A percentile compares a stretch with the other conserved stretches of the same genome.
Conservation (phyloP, 371 early-diverging fungal species). For the Chytridiales sp. region DNA sequence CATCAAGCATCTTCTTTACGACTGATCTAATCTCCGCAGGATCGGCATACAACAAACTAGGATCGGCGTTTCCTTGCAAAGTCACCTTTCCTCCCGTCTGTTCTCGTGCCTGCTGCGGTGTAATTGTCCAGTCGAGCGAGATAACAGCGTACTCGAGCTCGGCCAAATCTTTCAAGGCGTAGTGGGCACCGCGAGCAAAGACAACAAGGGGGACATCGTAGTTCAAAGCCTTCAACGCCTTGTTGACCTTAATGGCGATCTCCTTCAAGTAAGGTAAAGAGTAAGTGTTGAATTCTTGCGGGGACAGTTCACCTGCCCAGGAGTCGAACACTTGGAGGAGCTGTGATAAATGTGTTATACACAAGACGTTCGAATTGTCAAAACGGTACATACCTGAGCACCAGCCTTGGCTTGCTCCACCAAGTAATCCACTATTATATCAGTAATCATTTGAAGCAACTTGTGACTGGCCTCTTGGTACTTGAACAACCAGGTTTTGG, state of each 20-base stretch:
- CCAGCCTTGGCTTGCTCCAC: slow-evolving; percentile 96
- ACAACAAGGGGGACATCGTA: slow-evolving; percentile 80
- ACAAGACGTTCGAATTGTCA: slow-evolving; percentile 12
- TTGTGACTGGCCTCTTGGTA: slow-evolving; percentile 77
- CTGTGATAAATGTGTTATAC: slow-evolving; percentile 38
- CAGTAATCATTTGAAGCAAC: slow-evolving; percentile 78
- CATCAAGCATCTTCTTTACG: slow-evolving; percentile 77
- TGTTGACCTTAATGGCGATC: slow-evolving; percentile 76
- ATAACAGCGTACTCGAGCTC: slow-evolving; percentile 78
- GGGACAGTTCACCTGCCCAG: slow-evolving; percentile 91
- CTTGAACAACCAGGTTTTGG: slow-evolving; percentile 86
- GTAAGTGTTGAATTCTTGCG: slow-evolving; percentile 76
- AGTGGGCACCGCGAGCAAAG: slow-evolving; percentile 89
- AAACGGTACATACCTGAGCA: slow-evolving; percentile 71
- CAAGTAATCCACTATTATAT: slow-evolving; percentile 81
- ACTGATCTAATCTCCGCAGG: slow-evolving; percentile 69
- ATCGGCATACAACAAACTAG: slow-evolving; percentile 76
- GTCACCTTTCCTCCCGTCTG: slow-evolving; percentile 41
- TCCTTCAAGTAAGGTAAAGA: slow-evolving; percentile 84
- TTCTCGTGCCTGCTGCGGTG: slow-evolving; percentile 64
- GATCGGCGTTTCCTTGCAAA: slow-evolving; percentile 97
- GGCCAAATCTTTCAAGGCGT: slow-evolving; percentile 69
- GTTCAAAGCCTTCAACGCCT: slow-evolving; percentile 43
- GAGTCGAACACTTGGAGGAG: slow-evolving; percentile 96
- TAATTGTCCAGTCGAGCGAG: slow-evolving; percentile 89